Percentiles rank a stretch among this genome's conserved stretches.
phyloP scores from a whole-genome alignment of 768 basidiomycete genomes.

The Tricholoma hemisulphureum region DNA sequence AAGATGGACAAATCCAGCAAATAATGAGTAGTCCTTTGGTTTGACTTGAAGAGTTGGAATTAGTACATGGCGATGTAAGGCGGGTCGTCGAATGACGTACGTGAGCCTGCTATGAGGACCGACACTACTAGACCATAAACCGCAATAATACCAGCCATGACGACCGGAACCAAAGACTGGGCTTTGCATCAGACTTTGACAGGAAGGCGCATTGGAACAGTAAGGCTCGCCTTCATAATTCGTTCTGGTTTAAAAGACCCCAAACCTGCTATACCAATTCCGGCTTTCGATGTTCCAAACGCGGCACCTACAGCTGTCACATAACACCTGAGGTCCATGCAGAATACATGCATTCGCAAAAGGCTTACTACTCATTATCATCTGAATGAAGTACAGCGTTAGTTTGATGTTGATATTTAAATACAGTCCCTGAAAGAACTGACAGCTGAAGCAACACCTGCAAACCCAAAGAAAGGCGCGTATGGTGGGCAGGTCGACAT shows the following conservation, averaged over 20 bases:
- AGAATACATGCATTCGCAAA: neutral
- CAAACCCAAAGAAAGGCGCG: conserved; percentile 98
- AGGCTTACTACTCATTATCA: conserved; percentile 90
- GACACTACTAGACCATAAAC: conserved; percentile 97
- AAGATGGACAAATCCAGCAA: conserved; percentile 79
- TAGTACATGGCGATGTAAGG: neutral
- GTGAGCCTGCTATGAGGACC: conserved; percentile 78
- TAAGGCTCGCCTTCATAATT: conserved; percentile 85
- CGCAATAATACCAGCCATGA: conserved; percentile 98
- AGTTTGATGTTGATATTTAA: conserved; percentile 2
- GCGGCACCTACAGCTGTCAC: conserved; percentile 86
- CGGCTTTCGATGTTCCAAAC: conserved; percentile 93
- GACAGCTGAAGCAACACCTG: conserved; percentile 92
- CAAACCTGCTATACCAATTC: conserved; percentile 94
- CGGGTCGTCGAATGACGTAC: conserved; percentile 29
- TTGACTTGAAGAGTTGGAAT: conserved; percentile 48
- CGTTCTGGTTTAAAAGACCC: conserved; percentile 94
- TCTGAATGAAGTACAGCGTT: conserved; percentile 46
- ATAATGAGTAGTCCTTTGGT: conserved; percentile 59
- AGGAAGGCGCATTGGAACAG: neutral
- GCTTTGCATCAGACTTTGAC: neutral
- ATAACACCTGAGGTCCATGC: conserved; percentile 5
- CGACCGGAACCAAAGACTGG: conserved; percentile 92
- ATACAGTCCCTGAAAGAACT: conserved; percentile 29
- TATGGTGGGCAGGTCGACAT: conserved; percentile 86